Base-by-base conservation (phyloP, 352 stramenopile species). In the Peronospora farinosa region DNA sequence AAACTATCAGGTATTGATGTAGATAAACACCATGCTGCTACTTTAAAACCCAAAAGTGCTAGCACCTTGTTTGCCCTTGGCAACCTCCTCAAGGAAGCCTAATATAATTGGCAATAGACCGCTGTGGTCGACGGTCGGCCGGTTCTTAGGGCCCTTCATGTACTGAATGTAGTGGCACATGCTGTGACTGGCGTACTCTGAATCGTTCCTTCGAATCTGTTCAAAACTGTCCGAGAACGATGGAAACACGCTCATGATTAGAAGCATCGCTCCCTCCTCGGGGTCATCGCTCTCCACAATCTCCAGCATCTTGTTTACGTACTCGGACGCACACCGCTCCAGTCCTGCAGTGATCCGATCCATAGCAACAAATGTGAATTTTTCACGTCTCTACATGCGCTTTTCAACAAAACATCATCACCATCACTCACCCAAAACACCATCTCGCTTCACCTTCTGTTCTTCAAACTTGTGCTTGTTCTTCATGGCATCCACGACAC, bases 151-250 rank as follows among this genome's bases (percentile, higher is more conserved):
- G 0, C 86, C 86, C 17, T 71, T 67, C 23, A 96, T 62, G 55
- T 89, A 96, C 11, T 78, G 67, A 40, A 84, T 75, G 53, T 86
- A 95, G 62, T 95, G 84, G 46, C 79, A 74, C 67, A 94, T 86
- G 57, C 76, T 92, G 40, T 96, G 84, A 45, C 76, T 74, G 21
- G 86, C 84, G 51, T 89, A 92, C 45, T 88, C 83, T 27, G 60
- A 63, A 59, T 96, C 84, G 42, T 66, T 83, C 32, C 59, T 67
- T 35, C 74, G 73, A 40, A 96, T 88, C 52, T 96, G 84, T 19
- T 80, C 67, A 60, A 87, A 96, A 62, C 91, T 84, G 56, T 92
- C 69, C 27, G 80, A 78, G 63, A 95, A 92, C 38, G 78, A 89
- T n/a, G 86, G 86, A 48, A 96, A 96, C 16, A 93, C 41, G 40